Base-by-base conservation (phyloP, 306 rosid species). In the Delonix regia region DNA sequence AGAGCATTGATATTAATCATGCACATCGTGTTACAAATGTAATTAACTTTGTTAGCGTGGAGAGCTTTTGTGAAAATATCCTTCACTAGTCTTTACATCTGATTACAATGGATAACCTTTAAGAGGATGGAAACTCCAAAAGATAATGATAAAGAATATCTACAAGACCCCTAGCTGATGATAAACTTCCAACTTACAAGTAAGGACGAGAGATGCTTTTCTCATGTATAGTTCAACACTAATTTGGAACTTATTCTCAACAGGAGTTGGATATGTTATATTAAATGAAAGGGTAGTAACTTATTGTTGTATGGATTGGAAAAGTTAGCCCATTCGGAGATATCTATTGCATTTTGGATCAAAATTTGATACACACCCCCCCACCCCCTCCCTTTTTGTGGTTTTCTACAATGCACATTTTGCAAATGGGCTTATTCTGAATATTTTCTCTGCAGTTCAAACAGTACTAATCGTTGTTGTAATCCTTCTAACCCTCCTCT, bases 271-370 rank as follows among this genome's bases (percentile, higher is more conserved):
- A 34, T 25, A 22, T 77, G 38, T 68, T 25, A 22, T 77, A 27
- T 68, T 68, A 55, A 69, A 48, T 48, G 63, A 76, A 75, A 10
- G 12, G 64, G 64, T 51, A 34, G 64, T 44, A 18, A 33, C 64
- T 49, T 34, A 39, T 66, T 39, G 28, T 51, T 16, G 33, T 66
- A n/a, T 25, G 59, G 10, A 66, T 2, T 28, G 34, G 52, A 55
- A 56, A 22, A 22, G 66, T 57, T 55, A 18, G 11, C 42, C 19
- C 42, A 13, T 19, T 51, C 33, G 28, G 4, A 24, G 9, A 30
- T 47, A 30, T 44, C 42, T 53, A 19, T n/a, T 52, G 19, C 30
- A 21, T 24, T 36, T 49, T 69, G 49, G 45, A 13, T 36, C 2
- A 68, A 61, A 4, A n/a, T 34, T 16, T 69, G 56, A 61, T 34